Conservation (phyloP, 2,329 filamentous ascomycete genomes). For the Ophiognomonia clavigignenti-juglandacearum region DNA sequence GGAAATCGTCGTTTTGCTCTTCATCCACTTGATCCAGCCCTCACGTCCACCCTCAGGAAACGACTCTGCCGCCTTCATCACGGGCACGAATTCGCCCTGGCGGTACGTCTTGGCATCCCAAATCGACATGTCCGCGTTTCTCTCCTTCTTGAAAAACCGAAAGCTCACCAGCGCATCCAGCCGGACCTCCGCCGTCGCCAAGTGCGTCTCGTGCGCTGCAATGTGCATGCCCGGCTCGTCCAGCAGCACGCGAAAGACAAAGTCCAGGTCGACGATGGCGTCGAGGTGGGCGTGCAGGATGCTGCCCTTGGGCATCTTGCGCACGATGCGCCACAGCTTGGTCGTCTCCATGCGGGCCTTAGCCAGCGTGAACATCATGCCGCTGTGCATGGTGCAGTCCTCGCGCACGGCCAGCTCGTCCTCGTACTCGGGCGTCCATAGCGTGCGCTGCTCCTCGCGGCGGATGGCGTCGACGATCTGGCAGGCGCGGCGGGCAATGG, state of each 20-base stretch:
- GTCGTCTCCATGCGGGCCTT: slow-evolving; percentile 83
- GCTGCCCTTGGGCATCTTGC: slow-evolving; percentile 82
- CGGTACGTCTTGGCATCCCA: slow-evolving; percentile 62
- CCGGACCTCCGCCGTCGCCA: slow-evolving; percentile 49
- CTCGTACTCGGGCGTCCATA: slow-evolving; percentile 74
- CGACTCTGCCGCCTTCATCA: slow-evolving; percentile 60
- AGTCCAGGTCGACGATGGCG: slow-evolving; percentile 86
- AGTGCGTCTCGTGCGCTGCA: slow-evolving; percentile 46
- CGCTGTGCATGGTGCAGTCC: slow-evolving; percentile 68
- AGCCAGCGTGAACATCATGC: slow-evolving; percentile 89
- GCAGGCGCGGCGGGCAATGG: slow-evolving; percentile 72
- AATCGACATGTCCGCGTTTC: slow-evolving; percentile 41
- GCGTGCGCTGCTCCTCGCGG: slow-evolving; percentile 65
- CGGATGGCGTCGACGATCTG: slow-evolving; percentile 77
- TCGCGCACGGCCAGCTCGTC: slow-evolving; percentile 59
- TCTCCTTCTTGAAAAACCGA: slow-evolving; percentile 44
- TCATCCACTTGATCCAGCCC: slow-evolving; percentile 76
- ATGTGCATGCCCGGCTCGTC: slow-evolving; percentile 71
- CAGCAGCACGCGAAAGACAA: slow-evolving; percentile 68
- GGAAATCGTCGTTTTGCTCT: slow-evolving; percentile 66
- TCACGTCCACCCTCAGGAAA: slow-evolving; percentile 68
- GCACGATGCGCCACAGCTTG: slow-evolving; percentile 78
- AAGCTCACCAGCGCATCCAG: slow-evolving; percentile 58
- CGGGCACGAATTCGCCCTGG: slow-evolving; percentile 51
- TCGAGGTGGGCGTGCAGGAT: slow-evolving; percentile 85